phyloP scores from a whole-genome alignment of 140 eudicot species.

The Oenanthe javanica region DNA sequence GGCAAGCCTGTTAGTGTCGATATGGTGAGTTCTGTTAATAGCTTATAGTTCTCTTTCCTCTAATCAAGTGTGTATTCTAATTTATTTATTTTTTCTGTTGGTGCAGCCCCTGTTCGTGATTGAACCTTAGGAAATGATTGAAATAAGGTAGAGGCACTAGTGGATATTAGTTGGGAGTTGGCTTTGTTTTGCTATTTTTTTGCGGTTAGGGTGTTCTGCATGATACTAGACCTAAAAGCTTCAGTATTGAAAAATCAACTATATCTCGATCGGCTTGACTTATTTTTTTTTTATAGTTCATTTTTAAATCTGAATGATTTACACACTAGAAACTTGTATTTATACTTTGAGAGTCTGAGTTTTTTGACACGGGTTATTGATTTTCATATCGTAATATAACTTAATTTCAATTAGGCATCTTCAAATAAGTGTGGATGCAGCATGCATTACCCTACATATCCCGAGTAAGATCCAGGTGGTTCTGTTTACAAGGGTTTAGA shows the following conservation, averaged over 20 bases:
- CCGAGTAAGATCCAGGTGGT: too few relatives aligned
- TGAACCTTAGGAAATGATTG: constrained; percentile 29
- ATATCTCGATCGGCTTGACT: neutral
- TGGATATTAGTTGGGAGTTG: neutral
- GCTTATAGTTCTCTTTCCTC: neutral
- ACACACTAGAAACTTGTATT: neutral
- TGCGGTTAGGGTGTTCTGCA: neutral
- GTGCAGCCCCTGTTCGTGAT: constrained; percentile 51
- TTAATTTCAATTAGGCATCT: neutral
- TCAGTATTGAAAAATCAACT: neutral
- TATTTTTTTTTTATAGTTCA: neutral
- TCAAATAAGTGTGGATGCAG: neutral
- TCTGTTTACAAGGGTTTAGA: too few relatives aligned
- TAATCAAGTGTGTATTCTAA: neutral
- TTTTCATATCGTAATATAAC: too few relatives aligned
- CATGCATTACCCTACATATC: neutral
- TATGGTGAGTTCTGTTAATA: constrained; percentile 32
- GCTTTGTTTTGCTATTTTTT: neutral
- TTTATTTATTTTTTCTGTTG: neutral
- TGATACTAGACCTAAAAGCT: neutral
- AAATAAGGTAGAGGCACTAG: neutral
- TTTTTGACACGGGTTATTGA: neutral
- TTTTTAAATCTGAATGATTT: neutral
- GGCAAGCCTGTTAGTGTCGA: constrained; percentile 75
- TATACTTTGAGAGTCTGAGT: neutral